Conservation (phyloP, 2,329 filamentous ascomycete genomes). For the Ophiostoma tasmaniense region DNA sequence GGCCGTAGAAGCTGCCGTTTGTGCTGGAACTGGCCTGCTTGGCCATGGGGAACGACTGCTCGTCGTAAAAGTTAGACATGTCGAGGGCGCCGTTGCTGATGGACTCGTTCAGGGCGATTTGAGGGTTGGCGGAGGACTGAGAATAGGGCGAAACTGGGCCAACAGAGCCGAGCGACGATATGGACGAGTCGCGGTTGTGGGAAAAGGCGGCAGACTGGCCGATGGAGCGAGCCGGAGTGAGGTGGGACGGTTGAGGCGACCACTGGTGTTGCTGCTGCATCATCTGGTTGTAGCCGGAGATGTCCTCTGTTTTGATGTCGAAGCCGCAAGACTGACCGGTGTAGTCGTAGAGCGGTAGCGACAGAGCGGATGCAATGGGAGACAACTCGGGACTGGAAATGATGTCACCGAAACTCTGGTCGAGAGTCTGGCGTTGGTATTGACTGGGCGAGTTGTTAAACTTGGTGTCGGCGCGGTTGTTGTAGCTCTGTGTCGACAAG, state of each 20-base stretch:
- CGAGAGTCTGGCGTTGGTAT: constrained; percentile 1
- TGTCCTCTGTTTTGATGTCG: background rate
- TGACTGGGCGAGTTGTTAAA: background rate
- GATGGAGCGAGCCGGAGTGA: constrained; percentile 25
- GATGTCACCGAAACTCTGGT: no score
- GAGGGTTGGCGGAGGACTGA: constrained; percentile 47
- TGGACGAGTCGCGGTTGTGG: constrained; percentile 53
- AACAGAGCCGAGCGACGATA: constrained; percentile 52
- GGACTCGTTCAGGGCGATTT: constrained; percentile 47
- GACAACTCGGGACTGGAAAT: no score
- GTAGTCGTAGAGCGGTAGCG: constrained; percentile 21
- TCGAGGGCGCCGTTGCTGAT: constrained; percentile 39
- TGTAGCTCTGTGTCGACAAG: background rate
- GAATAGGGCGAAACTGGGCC: constrained; percentile 53
- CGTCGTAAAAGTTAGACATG: constrained; percentile 30
- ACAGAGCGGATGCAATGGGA: constrained; percentile 24
- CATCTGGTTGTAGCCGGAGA: constrained; percentile 23
- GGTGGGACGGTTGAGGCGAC: constrained; percentile 25
- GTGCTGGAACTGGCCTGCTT: constrained; percentile 32
- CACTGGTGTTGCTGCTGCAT: constrained; percentile 35
- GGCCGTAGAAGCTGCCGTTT: constrained; percentile 31
- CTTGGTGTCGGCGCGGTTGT: background rate
- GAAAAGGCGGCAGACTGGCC: constrained; percentile 23
- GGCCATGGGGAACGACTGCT: constrained; percentile 22
- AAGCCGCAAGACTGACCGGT: constrained; percentile 15